Evolutionary conservation across 306 rosid species (phyloP).

Genomic region (Castanea crenata): DNA sequence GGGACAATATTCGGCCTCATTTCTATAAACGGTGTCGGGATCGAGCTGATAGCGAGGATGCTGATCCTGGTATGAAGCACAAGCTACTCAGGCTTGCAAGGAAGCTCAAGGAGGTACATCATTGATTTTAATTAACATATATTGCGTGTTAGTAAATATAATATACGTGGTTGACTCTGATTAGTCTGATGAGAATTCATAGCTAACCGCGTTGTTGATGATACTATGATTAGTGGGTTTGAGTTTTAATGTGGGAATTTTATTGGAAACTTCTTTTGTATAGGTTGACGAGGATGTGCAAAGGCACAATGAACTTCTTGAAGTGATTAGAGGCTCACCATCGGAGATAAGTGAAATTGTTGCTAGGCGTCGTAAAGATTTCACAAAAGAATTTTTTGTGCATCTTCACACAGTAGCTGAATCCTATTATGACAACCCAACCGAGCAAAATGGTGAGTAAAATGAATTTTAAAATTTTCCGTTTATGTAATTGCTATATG

Average conservation of each 20-base stretch:
- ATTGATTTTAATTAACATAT: background rate
- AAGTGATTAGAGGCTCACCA: slow-evolving; percentile 41
- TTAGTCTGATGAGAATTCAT: too few species aligned
- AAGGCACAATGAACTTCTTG: slow-evolving; percentile 75
- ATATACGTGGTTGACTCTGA: too few species aligned
- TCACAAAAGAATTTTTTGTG: slow-evolving; percentile 82
- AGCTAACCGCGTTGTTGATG: background rate
- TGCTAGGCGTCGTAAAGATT: slow-evolving; percentile 82
- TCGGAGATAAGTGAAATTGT: slow-evolving; percentile 61
- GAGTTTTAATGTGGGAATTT: slow-evolving; percentile 3
- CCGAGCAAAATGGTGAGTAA: slow-evolving; percentile 64
- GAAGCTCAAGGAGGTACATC: slow-evolving; percentile 81
- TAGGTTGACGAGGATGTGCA: slow-evolving; percentile 92
- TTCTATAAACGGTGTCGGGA: slow-evolving; percentile 58
- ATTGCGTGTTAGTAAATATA: background rate
- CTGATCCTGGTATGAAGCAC: slow-evolving; percentile 66
- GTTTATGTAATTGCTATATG: background rate
- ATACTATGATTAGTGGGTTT: slow-evolving; percentile 1
- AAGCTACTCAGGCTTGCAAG: slow-evolving; percentile 71
- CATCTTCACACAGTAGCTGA: slow-evolving; percentile 74
- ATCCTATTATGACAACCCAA: slow-evolving; percentile 56
- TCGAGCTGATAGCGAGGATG: slow-evolving; percentile 45
- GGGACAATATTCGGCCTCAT: slow-evolving; percentile 73
- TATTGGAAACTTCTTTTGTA: slow-evolving; percentile 11
- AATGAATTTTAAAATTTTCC: background rate